Evolutionary conservation across 495 filamentous ascomycete genomes (phyloP), one percentile per base, ranked within the genome.

Genomic region (Penicillium samsonianum): DNA sequence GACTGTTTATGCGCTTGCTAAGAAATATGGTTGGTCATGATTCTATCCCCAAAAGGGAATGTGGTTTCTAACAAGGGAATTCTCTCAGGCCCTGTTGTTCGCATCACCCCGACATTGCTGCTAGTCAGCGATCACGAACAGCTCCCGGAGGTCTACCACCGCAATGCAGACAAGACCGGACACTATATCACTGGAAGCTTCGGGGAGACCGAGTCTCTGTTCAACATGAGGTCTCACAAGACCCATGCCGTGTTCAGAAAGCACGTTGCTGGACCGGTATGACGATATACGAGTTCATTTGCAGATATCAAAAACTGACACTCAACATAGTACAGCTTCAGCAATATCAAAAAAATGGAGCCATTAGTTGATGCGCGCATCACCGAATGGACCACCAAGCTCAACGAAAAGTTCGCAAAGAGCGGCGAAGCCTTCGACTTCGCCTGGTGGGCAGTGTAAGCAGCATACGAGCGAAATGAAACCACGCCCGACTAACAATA

Each of bases 291-390:
- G 5, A 42, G 25, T 1, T 26, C 11, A 23, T 3, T 14, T 17
- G 11, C 11, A 26, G 37, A 22, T n/a, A 20, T 20, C n/a, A 17
- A 2, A 31, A 31, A 23, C 54, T 69, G 40, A 75, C 54, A 43
- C 38, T 4, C 63, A 4, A 63, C 71, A 33, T 61, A 82, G 65
- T 78, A 84, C 60, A 83, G 79, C 57, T 69, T 84, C 45, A 73
- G 70, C 45, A 80, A 73, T 43, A 69, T 79, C 28, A 81, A 76
- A 58, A 71, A 70, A n/a, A 80, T 86, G 72, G 82, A 87, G 65
- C 59, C 72, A 7, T 55, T 81, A 30, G 69, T 83, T 17, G 80
- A 82, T 62, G 53, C 55, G 10, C 67, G 73, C 4, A 78, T 81
- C 28, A 31, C 53, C 14, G 67, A 77, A 46, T 83, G 79, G 79